phyloP scores from a whole-genome alignment of 2,329 filamentous ascomycete species.

The Aureobasidium vineae region DNA sequence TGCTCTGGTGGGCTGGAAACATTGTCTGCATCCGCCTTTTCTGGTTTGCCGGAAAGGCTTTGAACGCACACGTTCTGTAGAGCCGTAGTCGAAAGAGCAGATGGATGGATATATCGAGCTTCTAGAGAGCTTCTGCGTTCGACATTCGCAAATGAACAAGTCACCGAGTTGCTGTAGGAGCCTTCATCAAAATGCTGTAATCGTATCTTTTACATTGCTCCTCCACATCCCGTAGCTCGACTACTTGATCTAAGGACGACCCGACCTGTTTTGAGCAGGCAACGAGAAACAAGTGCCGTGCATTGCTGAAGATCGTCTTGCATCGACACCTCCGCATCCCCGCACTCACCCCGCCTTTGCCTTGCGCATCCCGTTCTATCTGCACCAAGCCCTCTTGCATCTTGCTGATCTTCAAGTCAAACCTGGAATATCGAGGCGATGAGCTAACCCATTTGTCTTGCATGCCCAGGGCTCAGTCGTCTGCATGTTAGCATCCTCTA shows the following conservation, averaged over 20 bases:
- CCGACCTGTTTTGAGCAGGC: too few relatives aligned
- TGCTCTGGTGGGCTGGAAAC: constrained; percentile 49
- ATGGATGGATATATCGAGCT: neutral
- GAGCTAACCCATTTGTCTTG: neutral
- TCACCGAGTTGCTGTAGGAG: neutral
- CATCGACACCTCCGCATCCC: neutral
- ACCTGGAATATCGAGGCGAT: neutral
- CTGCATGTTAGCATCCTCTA: neutral
- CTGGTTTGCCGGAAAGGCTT: constrained; percentile 39
- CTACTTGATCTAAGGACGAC: neutral
- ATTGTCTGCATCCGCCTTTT: constrained; percentile 43
- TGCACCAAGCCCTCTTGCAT: neutral
- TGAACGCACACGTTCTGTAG: constrained; percentile 28
- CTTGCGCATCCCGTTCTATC: neutral
- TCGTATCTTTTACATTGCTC: neutral
- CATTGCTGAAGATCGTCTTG: neutral
- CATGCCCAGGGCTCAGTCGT: neutral
- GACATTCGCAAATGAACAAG: neutral
- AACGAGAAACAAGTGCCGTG: neutral
- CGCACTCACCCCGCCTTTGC: constrained; percentile 3
- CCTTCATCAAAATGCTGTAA: neutral
- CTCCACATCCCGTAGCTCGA: neutral
- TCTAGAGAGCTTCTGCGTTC: neutral
- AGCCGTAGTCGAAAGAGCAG: neutral
- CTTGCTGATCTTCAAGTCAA: neutral